A percentile compares a stretch with the other conserved stretches of the same genome.
Evolutionary conservation across 768 basidiomycete genomes (phyloP).

Genomic region (Psilocybe tampanensis): DNA sequence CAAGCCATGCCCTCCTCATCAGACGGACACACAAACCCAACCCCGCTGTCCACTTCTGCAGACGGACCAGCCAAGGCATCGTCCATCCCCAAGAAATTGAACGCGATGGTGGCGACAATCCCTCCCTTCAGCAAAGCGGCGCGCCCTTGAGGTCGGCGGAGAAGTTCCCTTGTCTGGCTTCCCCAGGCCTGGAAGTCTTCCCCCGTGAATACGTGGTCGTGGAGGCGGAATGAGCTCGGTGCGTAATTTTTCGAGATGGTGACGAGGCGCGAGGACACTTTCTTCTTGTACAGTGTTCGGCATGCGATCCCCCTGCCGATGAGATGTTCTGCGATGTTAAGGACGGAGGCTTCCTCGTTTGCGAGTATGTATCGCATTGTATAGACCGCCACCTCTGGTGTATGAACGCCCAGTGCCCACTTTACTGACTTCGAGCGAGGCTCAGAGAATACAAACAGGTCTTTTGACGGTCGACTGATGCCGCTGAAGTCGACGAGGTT

Average conservation of each 20-base stretch:
- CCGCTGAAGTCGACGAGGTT: not conserved
- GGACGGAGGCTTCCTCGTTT: not conserved
- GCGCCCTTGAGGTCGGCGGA: slow-evolving; percentile 5
- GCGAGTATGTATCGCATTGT: slow-evolving; percentile 3
- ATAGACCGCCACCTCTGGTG: slow-evolving; percentile 8
- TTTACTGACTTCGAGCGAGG: not conserved
- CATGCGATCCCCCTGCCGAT: slow-evolving; percentile 2
- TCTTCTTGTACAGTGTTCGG: slow-evolving; percentile 1
- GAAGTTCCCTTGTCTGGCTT: not conserved
- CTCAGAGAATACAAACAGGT: slow-evolving; percentile 10
- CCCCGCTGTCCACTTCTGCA: slow-evolving; percentile 1
- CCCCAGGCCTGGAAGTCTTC: slow-evolving; percentile 5
- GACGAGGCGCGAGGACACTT: not conserved
- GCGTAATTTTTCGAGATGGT: too few relatives aligned
- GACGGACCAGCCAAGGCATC: slow-evolving; percentile 13
- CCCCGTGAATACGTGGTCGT: not conserved
- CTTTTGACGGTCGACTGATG: not conserved
- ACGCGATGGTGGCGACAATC: slow-evolving; percentile 12
- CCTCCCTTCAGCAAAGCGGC: slow-evolving; percentile 15
- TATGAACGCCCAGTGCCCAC: slow-evolving; percentile 9
- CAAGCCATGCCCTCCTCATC: not conserved
- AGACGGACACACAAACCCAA: slow-evolving; percentile 5
- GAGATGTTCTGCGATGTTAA: slow-evolving; percentile 3
- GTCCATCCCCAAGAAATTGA: slow-evolving; percentile 9
- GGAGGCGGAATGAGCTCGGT: not conserved